Evolutionary conservation across 2,329 filamentous ascomycete genomes (phyloP).

Genomic region (Fusarium sp.): DNA sequence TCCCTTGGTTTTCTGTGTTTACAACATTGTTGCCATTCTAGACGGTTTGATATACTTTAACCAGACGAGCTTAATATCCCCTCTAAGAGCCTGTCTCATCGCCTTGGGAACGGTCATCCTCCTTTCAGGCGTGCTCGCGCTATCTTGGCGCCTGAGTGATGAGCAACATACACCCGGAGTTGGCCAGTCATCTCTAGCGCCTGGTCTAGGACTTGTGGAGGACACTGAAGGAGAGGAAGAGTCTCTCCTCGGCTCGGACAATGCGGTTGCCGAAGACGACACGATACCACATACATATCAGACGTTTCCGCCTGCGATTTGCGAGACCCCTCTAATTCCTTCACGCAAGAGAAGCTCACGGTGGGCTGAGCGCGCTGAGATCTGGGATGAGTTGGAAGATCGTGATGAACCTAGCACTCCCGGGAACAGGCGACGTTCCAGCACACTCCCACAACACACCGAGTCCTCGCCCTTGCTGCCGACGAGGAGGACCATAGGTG

Average conservation of each 20-base stretch:
- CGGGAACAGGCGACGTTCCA: conserved; percentile 57
- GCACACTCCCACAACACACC: conserved; percentile 56
- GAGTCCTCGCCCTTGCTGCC: conserved; percentile 55
- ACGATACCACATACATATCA: conserved; percentile 53
- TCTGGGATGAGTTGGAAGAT: conserved; percentile 90
- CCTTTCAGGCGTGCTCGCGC: conserved; percentile 85
- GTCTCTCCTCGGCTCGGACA: conserved; percentile 61
- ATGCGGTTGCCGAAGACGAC: conserved; percentile 55
- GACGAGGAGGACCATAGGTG: conserved; percentile 47
- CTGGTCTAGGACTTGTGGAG: conserved; percentile 84
- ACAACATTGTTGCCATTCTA: conserved; percentile 98
- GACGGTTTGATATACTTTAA: conserved; percentile 98
- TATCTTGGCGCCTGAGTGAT: conserved; percentile 93
- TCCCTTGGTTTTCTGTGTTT: conserved; percentile 97
- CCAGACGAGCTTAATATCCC: conserved; percentile 82
- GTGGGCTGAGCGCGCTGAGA: conserved; percentile 78
- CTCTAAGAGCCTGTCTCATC: conserved; percentile 82
- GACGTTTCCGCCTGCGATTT: conserved; percentile 57
- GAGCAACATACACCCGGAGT: conserved; percentile 71
- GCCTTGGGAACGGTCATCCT: conserved; percentile 87
- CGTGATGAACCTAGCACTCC: conserved; percentile 62
- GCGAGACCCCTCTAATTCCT: conserved; percentile 53
- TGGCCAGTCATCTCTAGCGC: conserved; percentile 77
- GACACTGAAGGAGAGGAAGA: conserved; percentile 72
- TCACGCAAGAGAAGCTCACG: conserved; percentile 61